Base-by-base conservation (phyloP, 164 flowering plant species). In the Chimonanthus salicifolius region DNA sequence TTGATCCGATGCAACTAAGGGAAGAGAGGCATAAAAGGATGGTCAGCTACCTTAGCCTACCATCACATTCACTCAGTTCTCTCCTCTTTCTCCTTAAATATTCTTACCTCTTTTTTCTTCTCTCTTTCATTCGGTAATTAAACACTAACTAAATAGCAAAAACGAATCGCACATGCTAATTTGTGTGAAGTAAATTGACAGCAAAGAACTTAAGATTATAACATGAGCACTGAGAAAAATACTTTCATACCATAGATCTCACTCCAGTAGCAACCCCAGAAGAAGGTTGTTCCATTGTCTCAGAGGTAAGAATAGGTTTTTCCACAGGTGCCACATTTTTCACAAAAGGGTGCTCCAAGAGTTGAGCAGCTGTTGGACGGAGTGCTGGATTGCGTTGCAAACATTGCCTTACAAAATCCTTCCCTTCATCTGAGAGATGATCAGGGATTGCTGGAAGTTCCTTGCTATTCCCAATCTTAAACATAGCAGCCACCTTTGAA, bases 371-470 rank as follows among this genome's bases (percentile, higher is more conserved):
- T 16, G 89, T 79, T 63, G 98, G 96, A 76, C 99, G 99, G 70
- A 83, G 75, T 20, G 58, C 69, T 33, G 98, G 99, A 74, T 95
- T 80, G 18, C 98, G 86, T 77, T 90, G 92, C 85, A 95, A 83
- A 82, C 99, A 95, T 58, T 74, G 79, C 81, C 78, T 84, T 20
- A 93, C 88, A 83, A 95, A 95, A 72, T 91, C 89, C 80, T 89
- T 93, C 46, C 97, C 99, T 6, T 93, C 98, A 43, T 88, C 92
- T 10, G 98, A 91, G 60, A 94, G 88, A 74, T 88, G 77, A 74
- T 92, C 92, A 47, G 99, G 99, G 77, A 95, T 95, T 18, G 78
- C 78, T 7, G 99, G 99, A 65, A 93, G 92, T 70, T 95, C 99
- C 80, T 89, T 91, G 72, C 98, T 90, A 58, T 94, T 94, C 72